phyloP scores from a whole-genome alignment of 2,329 filamentous ascomycete genomes.

The Lachnellula occidentalis region DNA sequence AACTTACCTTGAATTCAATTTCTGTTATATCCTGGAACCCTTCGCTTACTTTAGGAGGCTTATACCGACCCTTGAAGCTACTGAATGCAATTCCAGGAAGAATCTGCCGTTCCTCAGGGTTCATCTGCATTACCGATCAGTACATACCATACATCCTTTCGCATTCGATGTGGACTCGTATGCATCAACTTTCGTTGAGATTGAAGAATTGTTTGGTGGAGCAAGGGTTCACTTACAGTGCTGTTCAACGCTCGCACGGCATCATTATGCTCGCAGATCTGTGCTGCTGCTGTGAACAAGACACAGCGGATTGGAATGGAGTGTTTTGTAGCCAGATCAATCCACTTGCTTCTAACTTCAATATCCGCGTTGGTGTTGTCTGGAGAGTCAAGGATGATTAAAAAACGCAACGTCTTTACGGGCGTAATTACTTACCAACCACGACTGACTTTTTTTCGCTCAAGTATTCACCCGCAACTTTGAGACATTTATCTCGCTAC shows the following conservation, averaged over 20 bases:
- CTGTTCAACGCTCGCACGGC: constrained; percentile 66
- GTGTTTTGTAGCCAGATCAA: constrained; percentile 64
- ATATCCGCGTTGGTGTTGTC: constrained; percentile 94
- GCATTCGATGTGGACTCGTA: constrained; percentile 1
- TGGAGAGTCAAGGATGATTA: constrained; percentile 7
- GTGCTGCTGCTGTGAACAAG: constrained; percentile 69
- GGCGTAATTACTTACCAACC: constrained; percentile 56
- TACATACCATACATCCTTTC: constrained; percentile 4
- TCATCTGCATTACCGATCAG: constrained; percentile 47
- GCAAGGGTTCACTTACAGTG: constrained; percentile 20
- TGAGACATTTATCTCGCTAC: constrained; percentile 59
- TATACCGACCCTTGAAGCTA: constrained; percentile 67
- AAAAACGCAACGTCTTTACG: constrained; percentile 4
- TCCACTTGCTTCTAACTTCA: constrained; percentile 74
- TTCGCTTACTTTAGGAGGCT: constrained; percentile 65
- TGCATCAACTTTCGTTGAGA: constrained; percentile 3
- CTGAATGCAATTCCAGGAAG: constrained; percentile 79
- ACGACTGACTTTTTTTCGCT: constrained; percentile 62
- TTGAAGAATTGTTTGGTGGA: constrained; percentile 1
- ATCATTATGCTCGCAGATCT: constrained; percentile 74
- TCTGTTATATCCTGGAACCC: constrained; percentile 77
- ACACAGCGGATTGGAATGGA: constrained; percentile 77
- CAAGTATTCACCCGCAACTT: constrained; percentile 63
- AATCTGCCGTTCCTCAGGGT: constrained; percentile 71
- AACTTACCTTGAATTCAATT: constrained; percentile 62